A percentile compares a stretch with the other conserved stretches of the same genome.
phyloP scores from a whole-genome alignment of 2,329 filamentous ascomycete genomes.

The Scedosporium minutisporum region DNA sequence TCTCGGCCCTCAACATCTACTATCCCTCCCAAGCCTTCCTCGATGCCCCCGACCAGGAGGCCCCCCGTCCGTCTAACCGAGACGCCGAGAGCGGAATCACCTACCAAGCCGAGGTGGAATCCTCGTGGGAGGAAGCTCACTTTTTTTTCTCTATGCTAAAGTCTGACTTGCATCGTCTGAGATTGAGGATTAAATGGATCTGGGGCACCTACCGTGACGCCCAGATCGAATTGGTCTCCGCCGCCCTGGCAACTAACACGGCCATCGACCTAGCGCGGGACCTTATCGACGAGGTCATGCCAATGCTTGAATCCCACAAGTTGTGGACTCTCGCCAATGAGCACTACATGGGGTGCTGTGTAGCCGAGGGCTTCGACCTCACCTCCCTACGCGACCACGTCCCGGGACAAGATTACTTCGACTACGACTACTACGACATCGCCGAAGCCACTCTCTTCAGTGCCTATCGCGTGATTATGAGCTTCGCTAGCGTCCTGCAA shows the following conservation, averaged over 20 bases:
- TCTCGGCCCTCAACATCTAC: neutral
- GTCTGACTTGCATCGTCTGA: neutral
- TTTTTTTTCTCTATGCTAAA: neutral
- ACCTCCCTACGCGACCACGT: neutral
- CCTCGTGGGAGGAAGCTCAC: neutral
- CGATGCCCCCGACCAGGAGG: neutral
- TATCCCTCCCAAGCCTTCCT: neutral
- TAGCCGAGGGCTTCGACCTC: neutral
- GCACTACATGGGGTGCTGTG: neutral
- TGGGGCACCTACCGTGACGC: conserved; percentile 20
- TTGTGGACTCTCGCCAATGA: neutral
- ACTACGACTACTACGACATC: neutral
- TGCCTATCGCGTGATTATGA: neutral
- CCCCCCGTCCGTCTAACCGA: neutral
- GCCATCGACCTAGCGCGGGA: conserved; percentile 22
- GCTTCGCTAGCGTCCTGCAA: conserved; percentile 12
- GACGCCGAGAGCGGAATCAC: neutral
- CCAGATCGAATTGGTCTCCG: conserved; percentile 19
- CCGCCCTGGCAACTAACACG: conserved; percentile 27
- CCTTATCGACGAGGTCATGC: conserved; percentile 16
- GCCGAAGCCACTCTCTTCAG: neutral
- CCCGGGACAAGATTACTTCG: neutral
- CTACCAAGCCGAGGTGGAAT: neutral
- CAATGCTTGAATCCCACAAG: neutral
- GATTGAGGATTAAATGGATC: conserved; percentile 17